Evolutionary conservation across 495 filamentous ascomycete species (phyloP).

Genomic region (Penicillium lividum): DNA sequence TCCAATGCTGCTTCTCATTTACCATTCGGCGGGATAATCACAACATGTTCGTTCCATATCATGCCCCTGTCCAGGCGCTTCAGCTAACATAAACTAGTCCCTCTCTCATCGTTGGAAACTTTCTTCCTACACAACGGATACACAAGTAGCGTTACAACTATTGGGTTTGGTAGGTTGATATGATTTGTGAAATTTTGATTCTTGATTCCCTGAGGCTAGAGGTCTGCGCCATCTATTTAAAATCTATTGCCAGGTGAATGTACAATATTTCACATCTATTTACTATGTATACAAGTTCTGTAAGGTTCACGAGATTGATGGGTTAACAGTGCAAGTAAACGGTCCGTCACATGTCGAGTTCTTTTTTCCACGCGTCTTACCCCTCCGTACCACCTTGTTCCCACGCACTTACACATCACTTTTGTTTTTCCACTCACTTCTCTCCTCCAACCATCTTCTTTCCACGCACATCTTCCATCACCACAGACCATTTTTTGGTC

Average conservation of each 20-base stretch:
- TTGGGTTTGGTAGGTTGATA: neutral
- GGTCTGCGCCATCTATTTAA: neutral
- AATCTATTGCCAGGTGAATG: neutral
- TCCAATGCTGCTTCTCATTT: slow-evolving; percentile 96
- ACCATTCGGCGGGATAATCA: slow-evolving; percentile 91
- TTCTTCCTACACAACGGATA: slow-evolving; percentile 8
- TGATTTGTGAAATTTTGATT: neutral
- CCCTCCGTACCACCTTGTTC: too few species aligned
- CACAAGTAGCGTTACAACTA: neutral
- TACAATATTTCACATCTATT: neutral
- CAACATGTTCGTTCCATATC: slow-evolving; percentile 74
- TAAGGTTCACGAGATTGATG: too few species aligned
- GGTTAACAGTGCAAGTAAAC: too few species aligned
- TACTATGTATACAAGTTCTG: too few species aligned
- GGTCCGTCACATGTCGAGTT: too few species aligned
- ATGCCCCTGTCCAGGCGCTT: neutral
- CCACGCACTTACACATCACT: too few species aligned
- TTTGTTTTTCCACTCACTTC: too few species aligned
- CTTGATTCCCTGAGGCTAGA: slow-evolving; percentile 1
- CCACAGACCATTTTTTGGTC: too few species aligned
- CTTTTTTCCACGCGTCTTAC: too few species aligned
- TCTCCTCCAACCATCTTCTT: too few species aligned
- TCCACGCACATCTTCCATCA: too few species aligned
- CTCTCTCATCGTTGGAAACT: slow-evolving; percentile 6
- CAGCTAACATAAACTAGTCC: slow-evolving; percentile 3